phyloP scores from a whole-genome alignment of 345 rosid genomes.

The Cardamine occulta region DNA sequence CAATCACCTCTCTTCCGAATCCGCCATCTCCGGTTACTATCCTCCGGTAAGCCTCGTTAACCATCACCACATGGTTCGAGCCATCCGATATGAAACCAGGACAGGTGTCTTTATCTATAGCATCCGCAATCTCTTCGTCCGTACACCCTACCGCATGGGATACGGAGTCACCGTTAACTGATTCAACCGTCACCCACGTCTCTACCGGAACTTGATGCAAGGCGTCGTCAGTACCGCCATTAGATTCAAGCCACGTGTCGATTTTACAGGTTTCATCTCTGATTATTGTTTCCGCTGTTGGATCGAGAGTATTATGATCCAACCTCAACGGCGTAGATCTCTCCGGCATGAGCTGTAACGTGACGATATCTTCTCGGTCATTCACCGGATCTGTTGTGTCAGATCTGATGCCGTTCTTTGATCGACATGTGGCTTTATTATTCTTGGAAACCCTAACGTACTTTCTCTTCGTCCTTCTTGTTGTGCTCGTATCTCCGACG shows the following conservation, averaged over 20 bases:
- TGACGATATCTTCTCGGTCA: conserved; percentile 43
- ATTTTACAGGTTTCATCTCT: conserved; percentile 13
- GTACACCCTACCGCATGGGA: conserved; percentile 43
- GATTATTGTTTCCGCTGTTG: conserved; percentile 16
- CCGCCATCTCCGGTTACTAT: conserved; percentile 40
- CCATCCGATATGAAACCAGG: conserved; percentile 61
- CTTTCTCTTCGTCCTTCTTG: conserved; percentile 64
- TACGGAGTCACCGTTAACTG: conserved; percentile 42
- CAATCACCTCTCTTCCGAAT: conserved; percentile 32
- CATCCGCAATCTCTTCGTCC: conserved; percentile 45
- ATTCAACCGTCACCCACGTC: conserved; percentile 59
- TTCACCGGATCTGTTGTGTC: conserved; percentile 32
- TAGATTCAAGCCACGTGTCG: conserved; percentile 26
- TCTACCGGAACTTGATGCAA: conserved; percentile 34
- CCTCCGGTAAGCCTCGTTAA: conserved; percentile 54
- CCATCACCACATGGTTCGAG: conserved; percentile 49
- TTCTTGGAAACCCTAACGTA: conserved; percentile 74
- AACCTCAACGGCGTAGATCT: conserved; percentile 43
- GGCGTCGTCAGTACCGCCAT: not conserved
- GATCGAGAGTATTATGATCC: conserved; percentile 26
- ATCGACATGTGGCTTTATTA: conserved; percentile 44
- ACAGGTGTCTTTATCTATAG: conserved; percentile 48
- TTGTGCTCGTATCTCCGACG: conserved; percentile 24
- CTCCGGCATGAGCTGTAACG: conserved; percentile 69
- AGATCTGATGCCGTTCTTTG: conserved; percentile 42